Percentiles rank a stretch among this genome's conserved stretches.
Conservation (phyloP, 2,329 filamentous ascomycete species). For the Aquanectria penicillioides region DNA sequence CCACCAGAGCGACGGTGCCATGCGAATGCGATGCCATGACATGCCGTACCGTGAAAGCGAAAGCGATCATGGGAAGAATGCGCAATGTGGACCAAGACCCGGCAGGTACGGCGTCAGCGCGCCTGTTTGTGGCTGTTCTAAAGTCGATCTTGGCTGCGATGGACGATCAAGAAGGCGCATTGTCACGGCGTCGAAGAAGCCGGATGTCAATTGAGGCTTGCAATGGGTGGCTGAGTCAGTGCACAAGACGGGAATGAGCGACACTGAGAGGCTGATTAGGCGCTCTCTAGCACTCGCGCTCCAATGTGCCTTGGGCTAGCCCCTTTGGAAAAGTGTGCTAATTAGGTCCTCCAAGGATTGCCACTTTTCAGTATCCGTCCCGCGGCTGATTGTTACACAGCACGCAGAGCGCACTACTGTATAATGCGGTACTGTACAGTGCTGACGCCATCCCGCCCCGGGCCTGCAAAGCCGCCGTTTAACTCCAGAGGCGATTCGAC, state of each 20-base stretch:
- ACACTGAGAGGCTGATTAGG: slow-evolving; percentile 9
- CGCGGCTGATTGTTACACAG: slow-evolving; percentile 3
- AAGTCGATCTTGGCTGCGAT: slow-evolving; percentile 29
- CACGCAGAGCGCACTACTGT: no score
- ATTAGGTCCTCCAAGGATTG: no score
- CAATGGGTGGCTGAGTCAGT: slow-evolving; percentile 15
- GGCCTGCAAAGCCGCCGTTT: no score
- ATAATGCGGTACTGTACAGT: not conserved
- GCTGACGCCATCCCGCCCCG: no score
- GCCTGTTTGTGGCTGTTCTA: slow-evolving; percentile 36
- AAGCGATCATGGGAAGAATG: not conserved
- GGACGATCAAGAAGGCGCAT: slow-evolving; percentile 20
- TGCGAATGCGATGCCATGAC: slow-evolving; percentile 1
- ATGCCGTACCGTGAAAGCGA: not conserved
- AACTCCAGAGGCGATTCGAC: no score
- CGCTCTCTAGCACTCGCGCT: not conserved
- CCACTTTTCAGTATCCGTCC: slow-evolving; percentile 4
- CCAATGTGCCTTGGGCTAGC: not conserved
- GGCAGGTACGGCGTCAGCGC: slow-evolving; percentile 43
- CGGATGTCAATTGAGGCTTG: slow-evolving; percentile 6
- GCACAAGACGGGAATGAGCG: slow-evolving; percentile 2
- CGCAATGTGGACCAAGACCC: not conserved
- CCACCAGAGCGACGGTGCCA: not conserved
- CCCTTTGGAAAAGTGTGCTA: slow-evolving; percentile 5
- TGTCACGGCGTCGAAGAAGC: not conserved